These are phyloP conservation scores for Physocladia obscura DNA, from an alignment of 192 early-diverging fungal genomes.

Conservation along the genomic window DNA sequence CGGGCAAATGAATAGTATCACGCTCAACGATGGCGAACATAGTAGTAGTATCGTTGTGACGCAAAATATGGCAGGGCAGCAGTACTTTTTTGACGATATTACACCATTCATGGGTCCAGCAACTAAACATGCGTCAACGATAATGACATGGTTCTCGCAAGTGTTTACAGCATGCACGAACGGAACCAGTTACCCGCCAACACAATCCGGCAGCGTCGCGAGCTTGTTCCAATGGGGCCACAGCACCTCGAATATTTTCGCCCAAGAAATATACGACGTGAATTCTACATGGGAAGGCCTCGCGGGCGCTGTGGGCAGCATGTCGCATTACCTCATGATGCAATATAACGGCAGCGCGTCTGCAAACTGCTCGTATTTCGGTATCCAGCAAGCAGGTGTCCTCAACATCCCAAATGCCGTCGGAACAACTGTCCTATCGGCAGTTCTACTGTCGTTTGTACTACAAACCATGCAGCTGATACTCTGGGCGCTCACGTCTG, in stretches of 20 bases:
- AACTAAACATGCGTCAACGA: not conserved
- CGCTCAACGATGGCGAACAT: not conserved
- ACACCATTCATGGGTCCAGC: not conserved
- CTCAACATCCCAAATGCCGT: not conserved
- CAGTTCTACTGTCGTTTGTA: not conserved
- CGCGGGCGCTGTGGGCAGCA: slow-evolving; percentile 3
- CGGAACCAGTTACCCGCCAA: not conserved
- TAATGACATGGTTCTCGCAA: slow-evolving; percentile 7
- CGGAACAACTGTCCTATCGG: not conserved
- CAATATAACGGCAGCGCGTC: slow-evolving; percentile 14
- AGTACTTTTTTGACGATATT: slow-evolving; percentile 7
- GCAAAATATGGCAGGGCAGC: not conserved
- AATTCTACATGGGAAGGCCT: slow-evolving; percentile 4
- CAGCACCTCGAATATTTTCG: not conserved
- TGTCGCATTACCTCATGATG: slow-evolving; percentile 20
- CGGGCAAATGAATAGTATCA: slow-evolving; percentile 9
- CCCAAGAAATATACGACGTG: not conserved
- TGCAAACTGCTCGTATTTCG: not conserved
- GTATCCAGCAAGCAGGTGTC: not conserved
- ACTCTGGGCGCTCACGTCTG: slow-evolving; percentile 10
- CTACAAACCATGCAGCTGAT: slow-evolving; percentile 1
- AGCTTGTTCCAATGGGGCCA: slow-evolving; percentile 9
- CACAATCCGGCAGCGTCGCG: not conserved
- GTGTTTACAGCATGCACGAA: not conserved
- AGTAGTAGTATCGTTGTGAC: too few relatives aligned